Percentiles rank a stretch among this genome's conserved stretches.
These are phyloP conservation scores for Neocucurbitaria cava DNA, from an alignment of 2,329 filamentous ascomycete genomes.

Conservation along the genomic window DNA sequence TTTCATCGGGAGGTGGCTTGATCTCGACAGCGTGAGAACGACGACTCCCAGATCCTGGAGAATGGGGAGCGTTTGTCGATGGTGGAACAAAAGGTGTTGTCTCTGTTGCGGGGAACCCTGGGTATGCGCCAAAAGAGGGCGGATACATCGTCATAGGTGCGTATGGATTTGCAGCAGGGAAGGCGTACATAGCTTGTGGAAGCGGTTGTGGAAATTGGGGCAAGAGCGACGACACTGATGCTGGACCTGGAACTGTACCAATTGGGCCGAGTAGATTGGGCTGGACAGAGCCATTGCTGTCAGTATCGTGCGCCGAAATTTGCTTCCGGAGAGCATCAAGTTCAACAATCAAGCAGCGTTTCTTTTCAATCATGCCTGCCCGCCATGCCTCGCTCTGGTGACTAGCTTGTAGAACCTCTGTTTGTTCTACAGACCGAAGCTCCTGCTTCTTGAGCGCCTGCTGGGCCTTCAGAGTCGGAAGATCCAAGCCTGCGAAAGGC, in stretches of 20 bases:
- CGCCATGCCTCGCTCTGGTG: slow-evolving; percentile 44
- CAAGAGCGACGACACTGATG: slow-evolving; percentile 24
- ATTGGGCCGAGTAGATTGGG: slow-evolving; percentile 14
- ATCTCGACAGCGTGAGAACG: slow-evolving; percentile 52
- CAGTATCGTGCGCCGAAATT: slow-evolving; percentile 36
- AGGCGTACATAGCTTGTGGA: slow-evolving; percentile 32
- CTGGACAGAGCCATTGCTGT: slow-evolving; percentile 15
- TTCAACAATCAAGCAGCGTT: slow-evolving; percentile 44
- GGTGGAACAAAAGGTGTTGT: slow-evolving; percentile 29
- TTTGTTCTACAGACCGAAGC: slow-evolving; percentile 45
- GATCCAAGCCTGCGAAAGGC: slow-evolving; percentile 31
- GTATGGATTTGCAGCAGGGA: slow-evolving; percentile 28
- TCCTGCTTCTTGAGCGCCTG: slow-evolving; percentile 43
- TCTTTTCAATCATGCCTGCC: slow-evolving; percentile 43
- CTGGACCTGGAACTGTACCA: slow-evolving; percentile 7
- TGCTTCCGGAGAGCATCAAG: slow-evolving; percentile 46
- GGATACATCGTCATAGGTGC: slow-evolving; percentile 38
- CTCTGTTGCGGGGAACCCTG: slow-evolving; percentile 25
- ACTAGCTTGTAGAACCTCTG: slow-evolving; percentile 43
- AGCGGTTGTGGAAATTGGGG: slow-evolving; percentile 35
- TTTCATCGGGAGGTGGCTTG: slow-evolving; percentile 44
- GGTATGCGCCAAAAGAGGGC: slow-evolving; percentile 27
- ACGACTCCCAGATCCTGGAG: slow-evolving; percentile 43
- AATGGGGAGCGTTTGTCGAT: slow-evolving; percentile 24
- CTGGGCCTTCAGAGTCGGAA: slow-evolving; percentile 35